A percentile compares a stretch with the other conserved stretches of the same genome.
phyloP scores from a whole-genome alignment of 169 alveolate species.

The Plasmodium gonderi region DNA sequence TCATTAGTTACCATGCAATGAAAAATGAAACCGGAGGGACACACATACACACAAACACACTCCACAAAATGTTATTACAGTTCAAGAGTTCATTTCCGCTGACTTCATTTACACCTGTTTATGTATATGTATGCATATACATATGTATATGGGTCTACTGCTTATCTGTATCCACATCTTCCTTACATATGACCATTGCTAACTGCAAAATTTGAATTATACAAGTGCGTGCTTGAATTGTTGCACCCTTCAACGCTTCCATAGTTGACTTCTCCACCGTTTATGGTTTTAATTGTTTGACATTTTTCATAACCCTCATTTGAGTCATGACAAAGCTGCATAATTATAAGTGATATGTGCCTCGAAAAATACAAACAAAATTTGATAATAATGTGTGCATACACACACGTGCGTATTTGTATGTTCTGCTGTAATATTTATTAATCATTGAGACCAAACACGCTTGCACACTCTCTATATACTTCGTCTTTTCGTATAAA shows the following conservation, averaged over 20 bases:
- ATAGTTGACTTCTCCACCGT: neutral
- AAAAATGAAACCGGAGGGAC: neutral
- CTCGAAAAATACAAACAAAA: neutral
- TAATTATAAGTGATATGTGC: neutral
- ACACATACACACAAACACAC: too few species aligned
- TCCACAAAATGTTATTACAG: neutral
- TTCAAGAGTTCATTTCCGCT: neutral
- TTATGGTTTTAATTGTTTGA: neutral
- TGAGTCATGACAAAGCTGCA: neutral
- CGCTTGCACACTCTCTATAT: neutral
- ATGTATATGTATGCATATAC: neutral
- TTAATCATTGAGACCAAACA: neutral
- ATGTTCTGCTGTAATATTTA: neutral
- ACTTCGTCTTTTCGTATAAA: neutral
- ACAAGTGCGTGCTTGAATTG: neutral
- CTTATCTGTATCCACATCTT: neutral
- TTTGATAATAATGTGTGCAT: neutral
- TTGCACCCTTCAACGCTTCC: neutral
- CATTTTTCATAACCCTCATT: neutral
- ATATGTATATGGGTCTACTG: too few species aligned
- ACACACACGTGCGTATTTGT: neutral
- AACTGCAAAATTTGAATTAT: neutral
- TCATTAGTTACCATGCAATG: neutral
- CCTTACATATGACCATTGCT: neutral
- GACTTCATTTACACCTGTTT: neutral